Evolutionary conservation across 176 grass and related monocot species (phyloP), one percentile per base, ranked within the genome.

Genomic region (Rhipidocladum racemiflorum): DNA sequence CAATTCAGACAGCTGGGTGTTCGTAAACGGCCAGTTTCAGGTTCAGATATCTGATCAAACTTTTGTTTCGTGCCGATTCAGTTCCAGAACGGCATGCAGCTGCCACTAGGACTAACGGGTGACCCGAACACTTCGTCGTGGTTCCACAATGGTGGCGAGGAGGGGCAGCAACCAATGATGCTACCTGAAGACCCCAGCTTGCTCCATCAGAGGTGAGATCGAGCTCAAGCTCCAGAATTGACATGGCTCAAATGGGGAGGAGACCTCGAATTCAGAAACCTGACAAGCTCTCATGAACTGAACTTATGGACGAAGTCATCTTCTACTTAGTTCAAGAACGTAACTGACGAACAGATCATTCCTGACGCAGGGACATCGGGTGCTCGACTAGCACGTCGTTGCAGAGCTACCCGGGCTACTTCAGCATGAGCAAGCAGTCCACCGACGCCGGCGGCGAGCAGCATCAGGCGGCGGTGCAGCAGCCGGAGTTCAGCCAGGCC

Each of bases 201-300:
- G 74, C 68, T 94, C 59, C 77, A 88, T 87, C 92, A 91, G 38
- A 91, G 92, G 92, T 94, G 74, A 85, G 76, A 32, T 78, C 35
- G 9, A 79, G 32, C 32, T 30, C n/a, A 34, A n/a, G 30, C 43
- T 61, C 7, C 14, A 27, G 28, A 20, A 32, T 61, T 14, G 2
- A 0, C 15, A 44, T 7, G 12, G 43, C 43, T 45, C 43, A 45
- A 45, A 14, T 45, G 43, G 42, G 43, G 9, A 45, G 43, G 9
- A 45, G 43, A 45, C 43, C 43, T 45, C 43, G 43, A 45, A 45
- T 45, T 45, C 9, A 45, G 43, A 45, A 13, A 45, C 43, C 43
- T 45, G 43, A 45, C 43, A 45, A 18, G 2, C 42, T 51, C 9
- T 13, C 14, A 74, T 53, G n/a, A 59, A 46, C 68, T 56, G 27